These are phyloP conservation scores for Debaryomyces sp. DNA, from an alignment of 1,139 yeast genomes.

Conservation along the genomic window DNA sequence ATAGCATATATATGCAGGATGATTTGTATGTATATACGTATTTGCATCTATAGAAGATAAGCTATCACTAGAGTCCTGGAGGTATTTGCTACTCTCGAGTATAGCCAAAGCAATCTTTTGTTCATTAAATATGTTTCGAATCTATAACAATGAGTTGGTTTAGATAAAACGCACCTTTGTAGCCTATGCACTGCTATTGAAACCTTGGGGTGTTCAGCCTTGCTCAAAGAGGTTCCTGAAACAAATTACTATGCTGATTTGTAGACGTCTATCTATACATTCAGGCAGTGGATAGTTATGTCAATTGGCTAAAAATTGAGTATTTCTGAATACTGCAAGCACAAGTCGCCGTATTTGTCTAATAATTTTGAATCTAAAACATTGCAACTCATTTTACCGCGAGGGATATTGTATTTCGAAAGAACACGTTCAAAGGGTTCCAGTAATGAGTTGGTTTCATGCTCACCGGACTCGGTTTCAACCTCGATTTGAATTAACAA, in stretches of 20 bases:
- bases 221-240: not conserved
- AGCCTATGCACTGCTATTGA: too few relatives aligned
- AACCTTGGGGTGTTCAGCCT: too few relatives aligned
- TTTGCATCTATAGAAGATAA: not conserved
- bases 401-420: conserved; percentile 42
- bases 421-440: conserved; percentile 31
- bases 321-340: conserved; percentile 50
- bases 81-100: not conserved
- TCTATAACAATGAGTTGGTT: not conserved
- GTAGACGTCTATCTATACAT: too few relatives aligned
- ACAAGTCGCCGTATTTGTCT: conserved; percentile 47
- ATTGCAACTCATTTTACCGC: conserved; percentile 40
- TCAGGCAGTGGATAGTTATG: conserved; percentile 5
- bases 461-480: conserved; percentile 16
- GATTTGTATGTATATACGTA: not conserved
- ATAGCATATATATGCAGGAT: conserved; percentile 4
- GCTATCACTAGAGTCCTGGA: not conserved
- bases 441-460: conserved; percentile 15
- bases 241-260: too few relatives aligned
- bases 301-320: conserved; percentile 34
- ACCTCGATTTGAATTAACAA: conserved; percentile 61
- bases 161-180: not conserved
- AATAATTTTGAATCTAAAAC: conserved; percentile 29
- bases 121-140: not conserved
- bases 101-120: not conserved